Percentiles rank a stretch among this genome's conserved stretches.
Conservation (phyloP, 169 alveolate species). For the Eimeria falciformis region DNA sequence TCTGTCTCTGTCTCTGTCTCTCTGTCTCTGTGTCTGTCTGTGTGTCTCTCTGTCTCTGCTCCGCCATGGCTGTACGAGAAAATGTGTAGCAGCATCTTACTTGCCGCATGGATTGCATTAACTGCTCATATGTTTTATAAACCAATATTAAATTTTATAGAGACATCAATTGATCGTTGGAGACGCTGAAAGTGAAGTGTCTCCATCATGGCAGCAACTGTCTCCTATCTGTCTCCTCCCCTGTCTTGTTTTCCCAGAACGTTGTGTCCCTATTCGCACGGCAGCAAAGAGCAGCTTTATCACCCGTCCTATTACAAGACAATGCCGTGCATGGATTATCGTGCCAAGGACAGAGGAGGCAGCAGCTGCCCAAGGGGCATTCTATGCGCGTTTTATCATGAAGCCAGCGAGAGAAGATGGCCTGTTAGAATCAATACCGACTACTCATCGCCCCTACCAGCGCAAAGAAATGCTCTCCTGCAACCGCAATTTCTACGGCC, state of each 20-base stretch:
- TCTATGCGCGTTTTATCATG: conserved; percentile 83
- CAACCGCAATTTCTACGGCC: conserved; percentile 71
- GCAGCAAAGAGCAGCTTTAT: conserved; percentile 84
- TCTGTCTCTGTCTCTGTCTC: too few relatives aligned
- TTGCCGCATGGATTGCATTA: too few relatives aligned
- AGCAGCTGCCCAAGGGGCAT: conserved; percentile 80
- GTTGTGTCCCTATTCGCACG: conserved; percentile 83
- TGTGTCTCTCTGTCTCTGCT: too few relatives aligned
- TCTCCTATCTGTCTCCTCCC: too few relatives aligned
- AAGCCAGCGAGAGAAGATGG: conserved; percentile 77
- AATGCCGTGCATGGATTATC: conserved; percentile 78
- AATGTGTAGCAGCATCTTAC: too few relatives aligned
- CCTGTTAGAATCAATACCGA: conserved; percentile 30
- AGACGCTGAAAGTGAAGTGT: too few relatives aligned
- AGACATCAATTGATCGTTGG: too few relatives aligned
- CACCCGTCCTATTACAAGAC: conserved; percentile 83
- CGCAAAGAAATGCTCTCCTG: background rate
- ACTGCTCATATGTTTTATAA: background rate
- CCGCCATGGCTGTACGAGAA: too few relatives aligned
- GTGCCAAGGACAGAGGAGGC: conserved; percentile 17
- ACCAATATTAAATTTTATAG: too few relatives aligned
- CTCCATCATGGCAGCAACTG: too few relatives aligned
- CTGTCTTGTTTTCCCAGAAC: conserved; percentile 57
- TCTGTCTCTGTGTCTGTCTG: too few relatives aligned
- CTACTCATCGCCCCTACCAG: conserved; percentile 57